phyloP scores from a whole-genome alignment of 1,139 yeast species.

The Scheffersomyces illinoinensis region DNA sequence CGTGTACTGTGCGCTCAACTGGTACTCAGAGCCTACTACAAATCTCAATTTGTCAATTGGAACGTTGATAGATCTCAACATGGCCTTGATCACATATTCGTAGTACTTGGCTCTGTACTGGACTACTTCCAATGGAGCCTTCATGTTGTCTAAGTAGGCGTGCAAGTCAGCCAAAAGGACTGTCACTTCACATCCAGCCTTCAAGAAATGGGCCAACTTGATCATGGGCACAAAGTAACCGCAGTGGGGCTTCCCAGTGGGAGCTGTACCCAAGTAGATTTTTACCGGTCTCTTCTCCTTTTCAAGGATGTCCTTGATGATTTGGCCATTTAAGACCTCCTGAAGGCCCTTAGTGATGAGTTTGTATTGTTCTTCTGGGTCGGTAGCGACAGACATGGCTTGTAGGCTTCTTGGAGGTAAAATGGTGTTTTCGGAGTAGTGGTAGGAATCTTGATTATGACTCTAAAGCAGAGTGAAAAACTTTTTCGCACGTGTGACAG shows the following conservation, averaged over 20 bases:
- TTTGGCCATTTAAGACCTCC: slow-evolving; percentile 87
- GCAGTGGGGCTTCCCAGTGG: slow-evolving; percentile 98
- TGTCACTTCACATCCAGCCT: slow-evolving; percentile 94
- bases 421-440: not conserved
- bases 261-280: slow-evolving; percentile 90
- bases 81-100: slow-evolving; percentile 78
- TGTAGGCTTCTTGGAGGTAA: not conserved
- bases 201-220: slow-evolving; percentile 89
- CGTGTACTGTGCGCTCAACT: slow-evolving; percentile 73
- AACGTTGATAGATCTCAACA: slow-evolving; percentile 81
- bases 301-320: slow-evolving; percentile 81
- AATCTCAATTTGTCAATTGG: slow-evolving; percentile 87
- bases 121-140: slow-evolving; percentile 94
- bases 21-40: slow-evolving; percentile 87
- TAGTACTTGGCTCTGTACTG: slow-evolving; percentile 87
- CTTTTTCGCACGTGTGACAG: not conserved
- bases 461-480: not conserved
- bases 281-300: slow-evolving; percentile 78
- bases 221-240: slow-evolving; percentile 99
- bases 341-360: slow-evolving; percentile 85
- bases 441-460: not conserved
- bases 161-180: slow-evolving; percentile 96
- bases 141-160: slow-evolving; percentile 97
- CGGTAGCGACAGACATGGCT: slow-evolving; percentile 23
- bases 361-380: slow-evolving; percentile 67